Evolutionary conservation across 148 eudicot species (phyloP).

Genomic region (Camellia japonica): DNA sequence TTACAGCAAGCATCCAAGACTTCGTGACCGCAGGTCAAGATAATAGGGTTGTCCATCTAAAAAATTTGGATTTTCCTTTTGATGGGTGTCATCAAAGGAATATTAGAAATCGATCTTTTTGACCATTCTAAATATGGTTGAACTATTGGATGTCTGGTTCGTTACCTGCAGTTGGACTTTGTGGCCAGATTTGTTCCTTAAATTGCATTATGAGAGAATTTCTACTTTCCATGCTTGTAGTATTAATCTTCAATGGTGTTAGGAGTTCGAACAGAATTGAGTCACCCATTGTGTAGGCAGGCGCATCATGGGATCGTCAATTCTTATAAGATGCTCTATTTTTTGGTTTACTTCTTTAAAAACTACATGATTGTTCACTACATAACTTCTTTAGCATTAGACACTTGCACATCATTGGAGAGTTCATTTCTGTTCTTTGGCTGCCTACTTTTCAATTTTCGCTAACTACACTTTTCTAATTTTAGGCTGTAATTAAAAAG

Average conservation of each 20-base stretch:
- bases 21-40: background rate
- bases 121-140: background rate
- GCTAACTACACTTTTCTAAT: constrained; percentile 2
- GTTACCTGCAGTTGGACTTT: background rate
- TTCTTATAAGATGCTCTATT: background rate
- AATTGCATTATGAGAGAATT: background rate
- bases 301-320: no score
- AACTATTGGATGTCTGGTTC: background rate
- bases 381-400: background rate
- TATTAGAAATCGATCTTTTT: background rate
- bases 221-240: background rate
- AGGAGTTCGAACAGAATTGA: background rate
- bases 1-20: background rate
- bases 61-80: background rate
- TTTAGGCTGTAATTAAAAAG: constrained; percentile 95
- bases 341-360: background rate
- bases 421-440: background rate
- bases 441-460: background rate
- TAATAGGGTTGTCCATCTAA: background rate
- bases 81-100: background rate
- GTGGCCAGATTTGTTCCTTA: background rate
- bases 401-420: background rate
- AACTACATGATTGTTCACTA: no score
- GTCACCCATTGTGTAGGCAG: background rate
- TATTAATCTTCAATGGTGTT: background rate